Evolutionary conservation across 257 asterid genomes (phyloP).

Genomic region (Solanum pennellii): DNA sequence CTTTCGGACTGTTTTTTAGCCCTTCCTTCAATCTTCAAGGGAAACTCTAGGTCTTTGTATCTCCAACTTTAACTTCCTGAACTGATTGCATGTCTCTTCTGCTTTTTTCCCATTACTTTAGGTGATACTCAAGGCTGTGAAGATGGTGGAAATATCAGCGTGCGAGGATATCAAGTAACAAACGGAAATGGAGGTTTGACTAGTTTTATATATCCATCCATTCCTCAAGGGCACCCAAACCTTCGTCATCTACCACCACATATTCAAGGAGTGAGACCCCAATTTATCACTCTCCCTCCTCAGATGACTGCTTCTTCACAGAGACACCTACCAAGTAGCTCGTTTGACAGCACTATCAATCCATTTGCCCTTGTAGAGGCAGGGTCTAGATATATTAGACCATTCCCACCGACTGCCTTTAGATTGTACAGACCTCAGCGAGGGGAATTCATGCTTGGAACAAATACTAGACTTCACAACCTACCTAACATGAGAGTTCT

Average conservation of each 20-base stretch:
- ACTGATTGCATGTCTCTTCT: background rate
- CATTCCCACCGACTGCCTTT: constrained; percentile 47
- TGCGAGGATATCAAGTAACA: constrained; percentile 43
- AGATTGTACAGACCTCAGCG: constrained; percentile 47
- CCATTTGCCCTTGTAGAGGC: constrained; percentile 34
- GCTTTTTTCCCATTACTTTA: background rate
- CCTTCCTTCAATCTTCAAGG: background rate
- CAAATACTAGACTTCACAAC: constrained; percentile 35
- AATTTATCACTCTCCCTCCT: constrained; percentile 34
- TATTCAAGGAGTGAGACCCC: constrained; percentile 45
- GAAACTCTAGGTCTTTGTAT: background rate
- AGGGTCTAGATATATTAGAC: constrained; percentile 39
- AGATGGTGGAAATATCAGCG: constrained; percentile 34
- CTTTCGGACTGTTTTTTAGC: background rate
- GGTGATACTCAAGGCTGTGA: constrained; percentile 16
- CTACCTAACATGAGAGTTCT: constrained; percentile 67
- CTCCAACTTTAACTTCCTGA: background rate
- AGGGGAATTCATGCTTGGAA: constrained; percentile 42
- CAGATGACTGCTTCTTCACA: constrained; percentile 40
- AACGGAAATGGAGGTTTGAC: constrained; percentile 25
- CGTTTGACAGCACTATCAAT: constrained; percentile 13
- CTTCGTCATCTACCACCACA: constrained; percentile 34
- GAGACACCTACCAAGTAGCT: constrained; percentile 21
- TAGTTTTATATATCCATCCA: constrained; percentile 34
- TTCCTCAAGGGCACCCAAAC: constrained; percentile 42